These are phyloP conservation scores for Brasilioporus rufonigricans DNA, from an alignment of 768 basidiomycete species.

Conservation along the genomic window DNA sequence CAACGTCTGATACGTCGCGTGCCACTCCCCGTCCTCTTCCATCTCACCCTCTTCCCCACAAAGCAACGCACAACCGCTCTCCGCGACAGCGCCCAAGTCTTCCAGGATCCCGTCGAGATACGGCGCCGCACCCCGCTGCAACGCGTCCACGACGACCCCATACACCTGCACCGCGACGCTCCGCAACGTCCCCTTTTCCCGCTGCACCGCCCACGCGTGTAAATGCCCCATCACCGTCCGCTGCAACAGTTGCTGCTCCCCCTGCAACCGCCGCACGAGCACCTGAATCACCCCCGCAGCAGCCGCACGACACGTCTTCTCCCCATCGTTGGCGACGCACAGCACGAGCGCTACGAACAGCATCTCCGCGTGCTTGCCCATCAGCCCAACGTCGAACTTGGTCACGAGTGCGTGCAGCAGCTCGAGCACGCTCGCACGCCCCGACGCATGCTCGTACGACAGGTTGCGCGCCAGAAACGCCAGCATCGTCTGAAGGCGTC, in stretches of 20 bases:
- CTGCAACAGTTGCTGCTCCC: constrained; percentile 51
- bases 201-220: constrained; percentile 74
- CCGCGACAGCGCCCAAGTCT: constrained; percentile 44
- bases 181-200: constrained; percentile 55
- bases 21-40: constrained; percentile 66
- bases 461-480: constrained; percentile 90
- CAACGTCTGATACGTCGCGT: constrained; percentile 78
- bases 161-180: constrained; percentile 81
- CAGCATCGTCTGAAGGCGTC: constrained; percentile 84
- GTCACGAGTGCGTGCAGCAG: constrained; percentile 77
- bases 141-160: constrained; percentile 73
- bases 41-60: constrained; percentile 31
- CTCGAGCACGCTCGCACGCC: constrained; percentile 92
- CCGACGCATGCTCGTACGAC: constrained; percentile 86
- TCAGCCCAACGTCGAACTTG: constrained; percentile 77
- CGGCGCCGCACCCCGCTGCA: constrained; percentile 45
- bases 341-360: constrained; percentile 91
- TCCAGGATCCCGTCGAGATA: constrained; percentile 51
- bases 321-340: constrained; percentile 92
- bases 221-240: constrained; percentile 64
- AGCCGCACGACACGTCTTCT: constrained; percentile 85
- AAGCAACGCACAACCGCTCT: constrained; percentile 5
- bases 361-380: constrained; percentile 81
- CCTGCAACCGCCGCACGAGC: constrained; percentile 68
- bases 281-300: constrained; percentile 79